A percentile compares a stretch with the other conserved stretches of the same genome.
phyloP scores from a whole-genome alignment of 2,329 filamentous ascomycete genomes.

The Chaetomium olivaceum region DNA sequence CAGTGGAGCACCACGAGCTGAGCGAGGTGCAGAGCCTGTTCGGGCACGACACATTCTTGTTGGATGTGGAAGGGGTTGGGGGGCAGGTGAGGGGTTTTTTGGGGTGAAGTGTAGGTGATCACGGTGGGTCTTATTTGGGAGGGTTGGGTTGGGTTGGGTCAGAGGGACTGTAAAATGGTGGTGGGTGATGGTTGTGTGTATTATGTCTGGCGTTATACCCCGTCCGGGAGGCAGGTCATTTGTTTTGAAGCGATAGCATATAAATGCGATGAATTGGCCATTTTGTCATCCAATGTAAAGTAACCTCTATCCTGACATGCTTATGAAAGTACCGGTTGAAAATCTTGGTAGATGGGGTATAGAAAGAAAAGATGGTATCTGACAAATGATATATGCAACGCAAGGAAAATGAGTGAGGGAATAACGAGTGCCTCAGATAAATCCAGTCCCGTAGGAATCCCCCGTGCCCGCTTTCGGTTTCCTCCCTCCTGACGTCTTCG shows the following conservation, averaged over 20 bases:
- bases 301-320: not conserved
- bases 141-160: not conserved
- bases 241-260: constrained; percentile 5
- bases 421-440: constrained; percentile 34
- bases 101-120: constrained; percentile 47
- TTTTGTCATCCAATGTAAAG: not conserved
- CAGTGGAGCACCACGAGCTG: constrained; percentile 84
- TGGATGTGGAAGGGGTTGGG: constrained; percentile 90
- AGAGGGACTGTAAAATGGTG: not conserved
- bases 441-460: constrained; percentile 39
- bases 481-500: constrained; percentile 24
- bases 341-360: constrained; percentile 3
- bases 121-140: not conserved
- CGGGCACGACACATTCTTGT: constrained; percentile 92
- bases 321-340: not conserved
- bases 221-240: not conserved
- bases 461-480: constrained; percentile 32
- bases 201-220: constrained; percentile 6
- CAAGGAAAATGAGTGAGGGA: not conserved
- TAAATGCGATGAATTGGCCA: not conserved
- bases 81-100: constrained; percentile 80
- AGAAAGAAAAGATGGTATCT: not conserved
- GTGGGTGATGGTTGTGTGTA: not conserved
- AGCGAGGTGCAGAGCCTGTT: constrained; percentile 94
- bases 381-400: not conserved